Evolutionary conservation across 2,329 filamentous ascomycete species (phyloP).

Genomic region (Bretziella fagacearum): DNA sequence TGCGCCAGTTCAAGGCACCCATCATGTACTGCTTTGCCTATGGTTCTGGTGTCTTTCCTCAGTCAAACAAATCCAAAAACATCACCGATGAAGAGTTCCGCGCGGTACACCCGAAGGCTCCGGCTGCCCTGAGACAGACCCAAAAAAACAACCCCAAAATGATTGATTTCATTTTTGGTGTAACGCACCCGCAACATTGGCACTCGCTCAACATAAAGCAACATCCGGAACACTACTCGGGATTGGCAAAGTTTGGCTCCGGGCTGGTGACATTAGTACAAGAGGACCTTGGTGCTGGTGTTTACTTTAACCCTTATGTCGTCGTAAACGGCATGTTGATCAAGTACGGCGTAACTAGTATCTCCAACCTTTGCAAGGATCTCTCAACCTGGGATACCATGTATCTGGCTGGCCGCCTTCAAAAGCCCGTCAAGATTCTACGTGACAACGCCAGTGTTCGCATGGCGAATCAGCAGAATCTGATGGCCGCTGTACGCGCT

Average conservation of each 20-base stretch:
- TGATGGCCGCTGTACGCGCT: slow-evolving; percentile 78
- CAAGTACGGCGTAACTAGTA: slow-evolving; percentile 93
- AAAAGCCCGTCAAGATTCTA: slow-evolving; percentile 96
- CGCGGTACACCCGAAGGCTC: slow-evolving; percentile 66
- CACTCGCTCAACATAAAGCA: slow-evolving; percentile 82
- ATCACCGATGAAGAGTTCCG: slow-evolving; percentile 39
- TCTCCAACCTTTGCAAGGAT: slow-evolving; percentile 75
- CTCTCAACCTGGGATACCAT: slow-evolving; percentile 83
- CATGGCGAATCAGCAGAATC: slow-evolving; percentile 87
- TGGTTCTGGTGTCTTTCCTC: slow-evolving; percentile 88
- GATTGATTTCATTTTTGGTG: slow-evolving; percentile 97
- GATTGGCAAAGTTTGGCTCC: slow-evolving; percentile 65
- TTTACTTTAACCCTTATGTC: slow-evolving; percentile 95
- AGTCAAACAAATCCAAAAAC: slow-evolving; percentile 37
- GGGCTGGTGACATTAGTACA: slow-evolving; percentile 72
- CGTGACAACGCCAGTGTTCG: slow-evolving; percentile 85
- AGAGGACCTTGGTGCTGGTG: slow-evolving; percentile 75
- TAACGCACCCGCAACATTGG: slow-evolving; percentile 90
- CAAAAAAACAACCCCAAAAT: slow-evolving; percentile 85
- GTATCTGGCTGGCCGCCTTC: slow-evolving; percentile 87
- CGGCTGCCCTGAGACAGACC: slow-evolving; percentile 62
- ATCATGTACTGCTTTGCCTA: slow-evolving; percentile 97
- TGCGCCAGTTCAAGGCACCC: slow-evolving; percentile 82
- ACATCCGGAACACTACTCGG: slow-evolving; percentile 85
- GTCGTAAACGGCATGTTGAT: slow-evolving; percentile 90